Percentiles rank a stretch among this genome's conserved stretches.
These are phyloP conservation scores for Chrysochromulina parva DNA, from an alignment of 78 protist species.

Conservation along the genomic window DNA sequence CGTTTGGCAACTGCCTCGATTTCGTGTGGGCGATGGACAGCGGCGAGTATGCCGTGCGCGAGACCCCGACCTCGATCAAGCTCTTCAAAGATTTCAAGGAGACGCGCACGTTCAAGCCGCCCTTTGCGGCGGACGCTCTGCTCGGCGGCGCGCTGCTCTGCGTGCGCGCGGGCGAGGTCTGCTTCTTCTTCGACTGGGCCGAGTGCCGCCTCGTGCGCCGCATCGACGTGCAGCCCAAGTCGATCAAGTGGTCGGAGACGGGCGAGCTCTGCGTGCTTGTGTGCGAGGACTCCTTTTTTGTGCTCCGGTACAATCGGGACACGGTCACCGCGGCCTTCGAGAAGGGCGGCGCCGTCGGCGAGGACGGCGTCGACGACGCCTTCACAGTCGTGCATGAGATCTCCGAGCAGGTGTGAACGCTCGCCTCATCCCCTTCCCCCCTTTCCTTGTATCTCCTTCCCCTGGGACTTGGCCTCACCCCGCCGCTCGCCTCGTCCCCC, in stretches of 20 bases:
- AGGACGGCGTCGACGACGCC: conserved; percentile 92
- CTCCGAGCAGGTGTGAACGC: conserved; percentile 43
- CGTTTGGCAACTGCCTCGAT: conserved; percentile 91
- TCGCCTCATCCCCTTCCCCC: no score
- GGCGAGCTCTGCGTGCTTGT: conserved; percentile 75
- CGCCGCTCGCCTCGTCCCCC: not conserved
- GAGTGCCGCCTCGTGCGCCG: conserved; percentile 74
- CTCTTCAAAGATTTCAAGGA: conserved; percentile 89
- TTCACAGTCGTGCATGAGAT: conserved; percentile 85
- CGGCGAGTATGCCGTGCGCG: conserved; percentile 60
- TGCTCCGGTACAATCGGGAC: conserved; percentile 78
- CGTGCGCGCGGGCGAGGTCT: conserved; percentile 60
- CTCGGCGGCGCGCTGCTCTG: conserved; percentile 92
- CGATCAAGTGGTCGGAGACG: conserved; percentile 87
- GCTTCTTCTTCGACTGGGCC: conserved; percentile 96
- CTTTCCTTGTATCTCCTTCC: not conserved
- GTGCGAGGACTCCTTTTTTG: conserved; percentile 78
- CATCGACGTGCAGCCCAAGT: conserved; percentile 85
- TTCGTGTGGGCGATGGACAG: conserved; percentile 89
- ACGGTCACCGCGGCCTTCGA: conserved; percentile 21
- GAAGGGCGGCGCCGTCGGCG: not conserved
- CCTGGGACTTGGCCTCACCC: not conserved
- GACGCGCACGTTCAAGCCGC: conserved; percentile 58
- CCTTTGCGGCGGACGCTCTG: conserved; percentile 78
- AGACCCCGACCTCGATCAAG: conserved; percentile 33